These are phyloP conservation scores for Termitomyces titanicus DNA, from an alignment of 768 basidiomycete genomes.

Conservation along the genomic window DNA sequence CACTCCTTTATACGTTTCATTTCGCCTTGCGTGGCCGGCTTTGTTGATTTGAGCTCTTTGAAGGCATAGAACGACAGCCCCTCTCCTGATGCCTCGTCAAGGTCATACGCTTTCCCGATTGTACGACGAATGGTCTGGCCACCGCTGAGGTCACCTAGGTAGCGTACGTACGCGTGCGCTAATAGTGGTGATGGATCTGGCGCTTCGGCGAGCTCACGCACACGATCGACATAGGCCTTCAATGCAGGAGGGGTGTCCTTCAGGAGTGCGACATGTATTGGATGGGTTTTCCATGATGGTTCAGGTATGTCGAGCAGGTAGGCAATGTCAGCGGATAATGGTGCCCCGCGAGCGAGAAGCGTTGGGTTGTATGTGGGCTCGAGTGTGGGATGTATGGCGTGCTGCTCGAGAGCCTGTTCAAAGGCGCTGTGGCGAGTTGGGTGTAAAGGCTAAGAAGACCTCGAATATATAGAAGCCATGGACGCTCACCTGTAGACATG, in stretches of 20 bases:
- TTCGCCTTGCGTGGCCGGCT: constrained; percentile 48
- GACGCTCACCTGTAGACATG: constrained; percentile 70
- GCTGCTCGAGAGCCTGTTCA: constrained; percentile 53
- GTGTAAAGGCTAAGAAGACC: not conserved
- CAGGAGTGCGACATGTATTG: constrained; percentile 45
- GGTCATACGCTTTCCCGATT: constrained; percentile 63
- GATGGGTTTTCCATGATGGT: constrained; percentile 51
- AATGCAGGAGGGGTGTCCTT: constrained; percentile 46
- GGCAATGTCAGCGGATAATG: constrained; percentile 65
- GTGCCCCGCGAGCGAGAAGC: constrained; percentile 57
- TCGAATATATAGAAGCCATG: constrained; percentile 17
- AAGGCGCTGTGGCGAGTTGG: constrained; percentile 37
- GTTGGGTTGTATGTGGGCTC: constrained; percentile 70
- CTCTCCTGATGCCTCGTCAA: constrained; percentile 47
- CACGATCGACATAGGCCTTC: constrained; percentile 47
- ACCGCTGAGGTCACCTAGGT: constrained; percentile 77
- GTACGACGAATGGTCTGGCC: constrained; percentile 67
- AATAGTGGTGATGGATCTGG: constrained; percentile 52
- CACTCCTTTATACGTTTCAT: constrained; percentile 74
- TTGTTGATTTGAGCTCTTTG: constrained; percentile 46
- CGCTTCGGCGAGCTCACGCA: constrained; percentile 43
- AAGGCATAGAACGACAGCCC: constrained; percentile 71
- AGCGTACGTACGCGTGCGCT: constrained; percentile 80
- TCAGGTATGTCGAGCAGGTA: constrained; percentile 52
- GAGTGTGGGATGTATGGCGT: constrained; percentile 59